Evolutionary conservation across 2,329 filamentous ascomycete species (phyloP), one percentile per base, ranked within the genome.

Genomic region (Fusarium haematococcum): DNA sequence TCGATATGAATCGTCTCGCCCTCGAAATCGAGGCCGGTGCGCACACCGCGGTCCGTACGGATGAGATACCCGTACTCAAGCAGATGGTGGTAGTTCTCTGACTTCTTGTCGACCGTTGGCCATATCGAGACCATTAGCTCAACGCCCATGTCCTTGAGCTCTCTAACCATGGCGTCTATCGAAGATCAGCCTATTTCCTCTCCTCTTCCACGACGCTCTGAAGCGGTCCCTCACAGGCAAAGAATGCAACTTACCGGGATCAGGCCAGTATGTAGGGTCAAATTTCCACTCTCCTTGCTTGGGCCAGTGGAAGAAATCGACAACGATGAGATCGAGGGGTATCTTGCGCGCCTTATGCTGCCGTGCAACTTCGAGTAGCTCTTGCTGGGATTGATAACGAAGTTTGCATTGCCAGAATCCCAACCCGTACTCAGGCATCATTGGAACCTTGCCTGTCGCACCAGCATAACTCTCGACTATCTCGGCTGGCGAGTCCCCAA

Each of bases 371-470:
- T 83, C 80, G 0, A 93, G 83, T 0, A 92, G 78, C 77, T 93
- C 90, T 20, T 92, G 89, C 75, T 93, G 91, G 0, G 88, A 92
- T 79, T 90, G 88, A 74, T 93, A 93, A 1, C 91, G 85, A 14
- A 92, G 82, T 79, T 91, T 92, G 80, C 90, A 92, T 77, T 93
- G 91, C 91, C 91, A 92, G 78, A 92, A 93, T 0, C 91, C 91
- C 0, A 93, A 84, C 0, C 90, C 91, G 74, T 91, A 92, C 74
- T 92, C 91, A 2, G 91, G 91, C 91, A 93, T 92, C 87, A 90
- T 89, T 0, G 91, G 91, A 0, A 88, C 89, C 35, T 84, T 87
- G 0, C 91, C 91, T 0, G 90, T 91, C 2, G 84, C 88, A 5
- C 81, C 80, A 0, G 88, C 87, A 75, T 92, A 93, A 0, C 86